Conservation (phyloP, 2,329 filamentous ascomycete genomes). For the Ilyonectria destructans region DNA sequence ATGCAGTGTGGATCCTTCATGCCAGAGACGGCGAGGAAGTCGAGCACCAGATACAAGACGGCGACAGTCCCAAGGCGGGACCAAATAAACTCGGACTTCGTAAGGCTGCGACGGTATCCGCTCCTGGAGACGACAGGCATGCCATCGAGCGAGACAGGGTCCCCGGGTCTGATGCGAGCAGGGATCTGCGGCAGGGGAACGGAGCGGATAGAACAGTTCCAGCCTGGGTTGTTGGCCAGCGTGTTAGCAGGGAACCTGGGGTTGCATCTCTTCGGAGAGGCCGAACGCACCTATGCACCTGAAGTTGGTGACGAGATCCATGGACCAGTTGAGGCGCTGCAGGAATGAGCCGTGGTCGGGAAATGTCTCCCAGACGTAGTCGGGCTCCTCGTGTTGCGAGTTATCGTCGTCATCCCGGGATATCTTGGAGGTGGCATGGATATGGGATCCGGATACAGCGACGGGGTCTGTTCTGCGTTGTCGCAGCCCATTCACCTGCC, state of each 20-base stretch:
- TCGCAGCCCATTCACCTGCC: slow-evolving; percentile 33
- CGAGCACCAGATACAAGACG: slow-evolving; percentile 77
- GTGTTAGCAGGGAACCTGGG: slow-evolving; percentile 5
- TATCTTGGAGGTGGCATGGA: not conserved
- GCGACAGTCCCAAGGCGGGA: slow-evolving; percentile 64
- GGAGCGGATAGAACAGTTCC: slow-evolving; percentile 70
- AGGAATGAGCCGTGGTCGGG: slow-evolving; percentile 65
- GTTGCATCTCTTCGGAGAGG: slow-evolving; percentile 10
- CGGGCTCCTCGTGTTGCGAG: slow-evolving; percentile 51
- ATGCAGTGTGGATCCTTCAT: slow-evolving; percentile 86
- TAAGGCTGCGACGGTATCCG: slow-evolving; percentile 64
- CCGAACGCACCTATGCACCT: slow-evolving; percentile 66
- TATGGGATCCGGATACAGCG: not conserved
- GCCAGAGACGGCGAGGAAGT: slow-evolving; percentile 78
- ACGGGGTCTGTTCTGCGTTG: slow-evolving; percentile 35
- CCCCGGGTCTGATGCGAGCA: slow-evolving; percentile 50
- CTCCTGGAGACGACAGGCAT: slow-evolving; percentile 61
- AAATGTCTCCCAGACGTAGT: slow-evolving; percentile 75
- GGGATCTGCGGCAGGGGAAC: slow-evolving; percentile 65
- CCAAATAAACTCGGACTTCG: slow-evolving; percentile 62
- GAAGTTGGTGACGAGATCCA: slow-evolving; percentile 70
- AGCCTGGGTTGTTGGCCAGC: slow-evolving; percentile 58
- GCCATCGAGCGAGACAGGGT: slow-evolving; percentile 59
- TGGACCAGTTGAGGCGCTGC: slow-evolving; percentile 69
- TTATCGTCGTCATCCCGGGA: not conserved